A percentile compares a stretch with the other conserved stretches of the same genome.
phyloP scores from a whole-genome alignment of 2,329 filamentous ascomycete genomes.

The Helminthosporium solani region DNA sequence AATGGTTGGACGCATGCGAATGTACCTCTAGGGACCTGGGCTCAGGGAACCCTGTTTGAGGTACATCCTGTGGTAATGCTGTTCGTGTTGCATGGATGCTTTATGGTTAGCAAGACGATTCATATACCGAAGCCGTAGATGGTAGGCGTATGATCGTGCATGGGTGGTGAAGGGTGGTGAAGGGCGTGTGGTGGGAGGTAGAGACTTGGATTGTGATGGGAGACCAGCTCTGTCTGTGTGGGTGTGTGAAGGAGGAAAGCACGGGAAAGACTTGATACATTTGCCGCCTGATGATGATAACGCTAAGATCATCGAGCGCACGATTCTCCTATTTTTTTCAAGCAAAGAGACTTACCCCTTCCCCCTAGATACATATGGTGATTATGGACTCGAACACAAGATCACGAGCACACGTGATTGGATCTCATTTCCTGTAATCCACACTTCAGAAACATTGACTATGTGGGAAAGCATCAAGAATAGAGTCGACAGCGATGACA shows the following conservation, averaged over 20 bases:
- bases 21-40: conserved; percentile 73
- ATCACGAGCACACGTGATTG: background rate
- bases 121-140: conserved; percentile 81
- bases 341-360: background rate
- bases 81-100: conserved; percentile 84
- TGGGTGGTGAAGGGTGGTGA: background rate
- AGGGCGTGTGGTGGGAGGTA: too few relatives aligned
- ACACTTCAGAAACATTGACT: too few relatives aligned
- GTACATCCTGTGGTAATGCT: conserved; percentile 80
- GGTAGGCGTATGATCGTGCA: background rate
- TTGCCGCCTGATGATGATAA: too few relatives aligned
- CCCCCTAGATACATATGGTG: background rate
- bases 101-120: conserved; percentile 94
- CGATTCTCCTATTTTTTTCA: background rate
- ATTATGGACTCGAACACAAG: background rate
- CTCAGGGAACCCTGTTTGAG: conserved; percentile 68
- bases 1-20: conserved; percentile 76
- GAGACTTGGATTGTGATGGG: too few relatives aligned
- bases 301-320: background rate
- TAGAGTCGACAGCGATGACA: background rate
- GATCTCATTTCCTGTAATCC: background rate
- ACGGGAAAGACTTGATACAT: too few relatives aligned
- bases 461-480: too few relatives aligned
- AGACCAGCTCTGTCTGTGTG: too few relatives aligned
- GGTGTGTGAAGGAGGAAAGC: too few relatives aligned